A percentile compares a stretch with the other conserved stretches of the same genome.
Evolutionary conservation across 306 rosid species (phyloP).

Genomic region (Cucumis hystrix): DNA sequence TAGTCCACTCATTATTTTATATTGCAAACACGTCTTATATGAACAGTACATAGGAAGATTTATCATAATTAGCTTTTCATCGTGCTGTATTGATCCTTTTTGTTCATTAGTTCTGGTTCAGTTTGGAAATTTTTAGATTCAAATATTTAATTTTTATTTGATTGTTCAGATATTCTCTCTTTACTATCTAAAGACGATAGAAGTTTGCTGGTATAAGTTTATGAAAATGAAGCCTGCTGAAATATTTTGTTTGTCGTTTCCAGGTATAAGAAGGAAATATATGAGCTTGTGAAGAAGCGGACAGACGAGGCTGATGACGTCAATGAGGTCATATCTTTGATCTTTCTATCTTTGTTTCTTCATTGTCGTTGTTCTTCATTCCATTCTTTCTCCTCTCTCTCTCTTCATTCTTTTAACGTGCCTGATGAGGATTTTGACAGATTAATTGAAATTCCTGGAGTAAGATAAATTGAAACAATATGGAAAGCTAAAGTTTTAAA

Average conservation of each 20-base stretch:
- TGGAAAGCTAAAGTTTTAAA: not conserved
- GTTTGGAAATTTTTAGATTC: not conserved
- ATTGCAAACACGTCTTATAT: not conserved
- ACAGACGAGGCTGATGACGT: conserved; percentile 58
- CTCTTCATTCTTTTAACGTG: not conserved
- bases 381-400: not conserved
- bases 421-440: not conserved
- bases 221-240: not conserved
- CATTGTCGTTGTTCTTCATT: not conserved
- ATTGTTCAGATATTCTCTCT: not conserved
- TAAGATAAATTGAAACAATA: not conserved
- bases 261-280: conserved; percentile 78
- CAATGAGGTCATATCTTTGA: conserved; percentile 46
- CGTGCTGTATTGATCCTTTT: not conserved
- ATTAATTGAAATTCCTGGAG: not conserved
- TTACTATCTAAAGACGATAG: not conserved
- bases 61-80: not conserved
- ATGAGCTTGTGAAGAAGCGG: conserved; percentile 59
- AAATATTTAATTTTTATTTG: not conserved
- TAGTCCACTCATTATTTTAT: not conserved
- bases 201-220: not conserved
- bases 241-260: not conserved
- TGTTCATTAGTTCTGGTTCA: not conserved
- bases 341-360: not conserved
- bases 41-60: not conserved